Conservation (phyloP, 1,284 basidiomycete genomes). For the Psilocybe mexicana region DNA sequence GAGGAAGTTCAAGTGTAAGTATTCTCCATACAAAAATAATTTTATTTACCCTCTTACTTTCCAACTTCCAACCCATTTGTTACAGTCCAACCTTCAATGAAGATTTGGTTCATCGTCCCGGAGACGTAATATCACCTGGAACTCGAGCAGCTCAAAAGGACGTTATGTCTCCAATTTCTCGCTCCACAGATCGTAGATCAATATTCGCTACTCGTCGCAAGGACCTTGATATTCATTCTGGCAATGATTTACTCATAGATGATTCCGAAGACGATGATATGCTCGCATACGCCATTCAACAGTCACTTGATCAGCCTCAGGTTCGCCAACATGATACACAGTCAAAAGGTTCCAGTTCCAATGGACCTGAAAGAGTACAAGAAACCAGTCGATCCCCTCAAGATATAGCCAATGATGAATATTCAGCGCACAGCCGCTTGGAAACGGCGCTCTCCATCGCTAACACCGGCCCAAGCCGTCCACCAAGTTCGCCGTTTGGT, state of each 20-base stretch:
- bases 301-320: conserved; percentile 45
- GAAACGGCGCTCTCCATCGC: conserved; percentile 67
- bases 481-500: conserved; percentile 17
- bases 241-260: conserved; percentile 11
- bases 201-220: conserved; percentile 46
- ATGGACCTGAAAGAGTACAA: neutral
- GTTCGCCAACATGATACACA: neutral
- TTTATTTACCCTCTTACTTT: conserved; percentile 2
- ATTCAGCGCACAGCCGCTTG: conserved; percentile 53
- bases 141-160: conserved; percentile 54
- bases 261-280: conserved; percentile 38
- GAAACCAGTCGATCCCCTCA: conserved; percentile 9
- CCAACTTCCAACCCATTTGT: conserved; percentile 32
- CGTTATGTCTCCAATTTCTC: conserved; percentile 31
- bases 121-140: conserved; percentile 66
- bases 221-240: conserved; percentile 40
- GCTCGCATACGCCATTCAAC: conserved; percentile 59
- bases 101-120: conserved; percentile 69
- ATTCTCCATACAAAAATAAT: neutral
- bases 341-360: neutral
- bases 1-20: conserved; percentile 73
- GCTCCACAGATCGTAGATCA: conserved; percentile 27
- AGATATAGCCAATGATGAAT: conserved; percentile 37
- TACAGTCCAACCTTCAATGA: conserved; percentile 44
- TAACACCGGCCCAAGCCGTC: conserved; percentile 46